phyloP scores from a whole-genome alignment of 176 grass and related monocot species.

The Secale cereale region DNA sequence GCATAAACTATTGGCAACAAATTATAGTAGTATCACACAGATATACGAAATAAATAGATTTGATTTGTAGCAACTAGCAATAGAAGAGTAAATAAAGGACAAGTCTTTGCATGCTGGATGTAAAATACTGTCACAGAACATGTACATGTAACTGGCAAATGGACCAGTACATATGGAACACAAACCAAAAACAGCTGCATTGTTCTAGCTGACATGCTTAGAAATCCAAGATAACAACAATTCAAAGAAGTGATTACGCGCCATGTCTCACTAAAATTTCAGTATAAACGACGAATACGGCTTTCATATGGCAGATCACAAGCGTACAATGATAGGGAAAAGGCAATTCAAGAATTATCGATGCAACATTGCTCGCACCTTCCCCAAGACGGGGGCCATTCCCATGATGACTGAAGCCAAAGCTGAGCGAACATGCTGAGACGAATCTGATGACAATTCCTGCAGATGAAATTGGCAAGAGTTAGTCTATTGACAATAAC shows the following conservation, averaged over 20 bases:
- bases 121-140: background rate
- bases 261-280: background rate
- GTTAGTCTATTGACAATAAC: background rate
- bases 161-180: background rate
- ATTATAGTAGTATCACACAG: constrained; percentile 5
- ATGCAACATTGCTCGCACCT: constrained; percentile 42
- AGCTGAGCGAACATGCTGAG: constrained; percentile 97
- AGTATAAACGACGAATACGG: background rate
- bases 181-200: background rate
- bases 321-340: background rate
- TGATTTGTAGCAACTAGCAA: background rate
- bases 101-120: background rate
- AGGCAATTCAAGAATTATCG: background rate
- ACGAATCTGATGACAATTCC: constrained; percentile 91
- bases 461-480: constrained; percentile 17
- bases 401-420: constrained; percentile 99
- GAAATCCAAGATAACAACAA: too few species aligned
- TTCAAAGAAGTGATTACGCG: too few species aligned
- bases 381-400: constrained; percentile 92
- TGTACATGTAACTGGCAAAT: background rate
- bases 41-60: background rate
- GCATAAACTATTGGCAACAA: background rate
- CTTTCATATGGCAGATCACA: background rate
- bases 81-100: background rate
- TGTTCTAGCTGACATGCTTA: too few species aligned